phyloP scores from a whole-genome alignment of 139 green algal species.

The Dunaliella sp. region DNA sequence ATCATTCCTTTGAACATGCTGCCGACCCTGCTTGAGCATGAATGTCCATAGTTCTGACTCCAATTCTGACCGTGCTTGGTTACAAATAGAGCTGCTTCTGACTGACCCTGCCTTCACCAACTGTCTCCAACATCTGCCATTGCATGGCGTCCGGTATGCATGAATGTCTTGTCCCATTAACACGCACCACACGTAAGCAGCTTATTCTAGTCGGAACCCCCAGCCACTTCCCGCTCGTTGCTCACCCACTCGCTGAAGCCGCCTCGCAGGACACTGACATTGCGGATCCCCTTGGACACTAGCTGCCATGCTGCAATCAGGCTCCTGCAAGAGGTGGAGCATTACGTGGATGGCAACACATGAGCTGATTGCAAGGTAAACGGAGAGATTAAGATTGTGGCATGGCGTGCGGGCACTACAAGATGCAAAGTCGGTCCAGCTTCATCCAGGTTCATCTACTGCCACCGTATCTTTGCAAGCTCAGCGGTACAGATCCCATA shows the following conservation, averaged over 20 bases:
- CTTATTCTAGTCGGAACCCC: no score
- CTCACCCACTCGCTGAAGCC: neutral
- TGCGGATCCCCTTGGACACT: neutral
- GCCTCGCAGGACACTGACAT: neutral
- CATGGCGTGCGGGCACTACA: neutral
- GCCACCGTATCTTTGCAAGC: neutral
- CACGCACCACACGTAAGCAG: no score
- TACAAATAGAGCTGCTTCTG: no score
- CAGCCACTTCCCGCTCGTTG: neutral
- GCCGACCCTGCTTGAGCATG: no score
- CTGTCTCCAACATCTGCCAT: no score
- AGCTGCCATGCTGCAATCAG: neutral
- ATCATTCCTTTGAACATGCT: no score
- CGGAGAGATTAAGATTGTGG: neutral
- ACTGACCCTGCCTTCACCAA: no score
- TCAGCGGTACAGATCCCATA: neutral
- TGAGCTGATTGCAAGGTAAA: neutral
- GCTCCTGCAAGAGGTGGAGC: neutral
- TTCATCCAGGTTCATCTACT: neutral
- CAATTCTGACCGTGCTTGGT: no score
- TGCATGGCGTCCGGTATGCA: no score
- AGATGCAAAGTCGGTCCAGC: no score
- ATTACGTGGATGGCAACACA: neutral
- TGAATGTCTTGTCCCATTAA: no score
- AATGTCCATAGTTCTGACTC: no score